Evolutionary conservation across 2,329 filamentous ascomycete species (phyloP).

Genomic region (Penicillium sp.): DNA sequence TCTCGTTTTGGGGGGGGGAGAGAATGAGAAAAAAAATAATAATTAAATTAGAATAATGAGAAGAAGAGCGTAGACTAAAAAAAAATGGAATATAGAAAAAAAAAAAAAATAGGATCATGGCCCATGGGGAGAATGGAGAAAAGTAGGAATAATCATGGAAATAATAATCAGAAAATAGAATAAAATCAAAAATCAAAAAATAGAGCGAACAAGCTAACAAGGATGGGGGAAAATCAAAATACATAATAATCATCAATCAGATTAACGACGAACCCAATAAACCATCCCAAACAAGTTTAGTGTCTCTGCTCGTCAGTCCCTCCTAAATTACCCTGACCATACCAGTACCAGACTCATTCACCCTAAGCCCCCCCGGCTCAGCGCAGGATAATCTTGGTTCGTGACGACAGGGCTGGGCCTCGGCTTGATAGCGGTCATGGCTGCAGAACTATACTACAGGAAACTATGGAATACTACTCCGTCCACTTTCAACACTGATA

Average conservation of each 20-base stretch:
- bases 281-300: neutral
- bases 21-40: conserved; percentile 16
- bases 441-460: neutral
- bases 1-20: conserved; percentile 1
- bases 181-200: conserved; percentile 1
- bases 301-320: neutral
- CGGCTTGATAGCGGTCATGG: neutral
- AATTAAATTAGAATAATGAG: no score
- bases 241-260: neutral
- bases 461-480: no score
- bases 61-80: conserved; percentile 15
- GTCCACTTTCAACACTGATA: neutral
- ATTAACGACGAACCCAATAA: neutral
- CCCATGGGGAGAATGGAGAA: conserved; percentile 12
- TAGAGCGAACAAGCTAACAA: neutral
- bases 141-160: neutral
- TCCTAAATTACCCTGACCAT: conserved; percentile 2
- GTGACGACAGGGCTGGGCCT: neutral
- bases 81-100: conserved; percentile 16
- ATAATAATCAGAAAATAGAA: neutral
- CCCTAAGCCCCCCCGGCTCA: conserved; percentile 18
- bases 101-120: conserved; percentile 13
- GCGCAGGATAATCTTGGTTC: conserved; percentile 10
- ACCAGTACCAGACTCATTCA: conserved; percentile 7
- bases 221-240: neutral